Evolutionary conservation across 371 early-diverging fungal genomes (phyloP).

Genomic region (Mortierella sp.): DNA sequence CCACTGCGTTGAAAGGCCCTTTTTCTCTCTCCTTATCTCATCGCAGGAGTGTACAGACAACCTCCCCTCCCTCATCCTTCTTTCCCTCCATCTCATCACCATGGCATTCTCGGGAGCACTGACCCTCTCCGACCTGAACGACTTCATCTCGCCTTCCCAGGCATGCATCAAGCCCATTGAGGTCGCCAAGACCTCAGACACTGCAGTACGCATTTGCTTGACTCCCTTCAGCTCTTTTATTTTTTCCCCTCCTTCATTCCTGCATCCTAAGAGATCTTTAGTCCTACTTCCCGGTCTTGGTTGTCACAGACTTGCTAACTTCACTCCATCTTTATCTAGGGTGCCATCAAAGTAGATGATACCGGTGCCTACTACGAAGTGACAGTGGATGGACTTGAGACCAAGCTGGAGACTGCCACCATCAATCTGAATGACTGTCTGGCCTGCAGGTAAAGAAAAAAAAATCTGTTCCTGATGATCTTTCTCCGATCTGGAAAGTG

Average conservation of each 20-base stretch:
- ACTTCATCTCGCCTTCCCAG: slow-evolving; percentile 95
- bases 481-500: background rate
- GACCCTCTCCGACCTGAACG: slow-evolving; percentile 90
- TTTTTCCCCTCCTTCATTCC: background rate
- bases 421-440: slow-evolving; percentile 96
- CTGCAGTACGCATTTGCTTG: slow-evolving; percentile 50
- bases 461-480: background rate
- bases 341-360: slow-evolving; percentile 73
- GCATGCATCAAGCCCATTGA: slow-evolving; percentile 96
- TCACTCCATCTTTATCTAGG: slow-evolving; percentile 40
- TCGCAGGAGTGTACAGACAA: background rate
- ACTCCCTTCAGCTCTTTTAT: background rate
- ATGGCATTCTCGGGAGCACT: slow-evolving; percentile 53
- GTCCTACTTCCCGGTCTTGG: no score
- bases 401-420: slow-evolving; percentile 83
- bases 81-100: background rate
- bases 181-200: slow-evolving; percentile 68
- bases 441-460: slow-evolving; percentile 85
- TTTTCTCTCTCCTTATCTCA: background rate
- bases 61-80: background rate
- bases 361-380: slow-evolving; percentile 85
- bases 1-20: background rate
- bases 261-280: no score
- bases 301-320: no score
- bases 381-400: slow-evolving; percentile 83